phyloP scores from a whole-genome alignment of 1,284 basidiomycete genomes.

The Termitomyces sp. region DNA sequence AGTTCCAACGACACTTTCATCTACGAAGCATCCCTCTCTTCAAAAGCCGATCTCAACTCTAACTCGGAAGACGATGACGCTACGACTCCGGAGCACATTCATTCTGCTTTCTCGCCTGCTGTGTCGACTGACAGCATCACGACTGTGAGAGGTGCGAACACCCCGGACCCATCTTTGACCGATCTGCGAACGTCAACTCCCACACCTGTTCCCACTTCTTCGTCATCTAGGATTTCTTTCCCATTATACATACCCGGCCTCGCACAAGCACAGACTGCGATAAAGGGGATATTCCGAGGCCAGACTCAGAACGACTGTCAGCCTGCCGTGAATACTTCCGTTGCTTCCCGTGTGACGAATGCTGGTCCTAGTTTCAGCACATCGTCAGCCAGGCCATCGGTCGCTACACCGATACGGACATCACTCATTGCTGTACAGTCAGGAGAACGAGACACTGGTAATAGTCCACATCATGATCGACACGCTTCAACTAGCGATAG shows the following conservation, averaged over 20 bases:
- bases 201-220: slow-evolving; percentile 9
- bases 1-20: slow-evolving; percentile 44
- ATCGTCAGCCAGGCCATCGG: slow-evolving; percentile 3
- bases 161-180: slow-evolving; percentile 18
- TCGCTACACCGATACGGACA: slow-evolving; percentile 2
- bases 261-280: slow-evolving; percentile 22
- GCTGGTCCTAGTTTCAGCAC: slow-evolving; percentile 5
- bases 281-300: slow-evolving; percentile 20
- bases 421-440: slow-evolving; percentile 9
- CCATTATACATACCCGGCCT: slow-evolving; percentile 23
- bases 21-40: slow-evolving; percentile 52
- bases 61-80: slow-evolving; percentile 34
- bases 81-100: slow-evolving; percentile 26
- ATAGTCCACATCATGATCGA: neutral
- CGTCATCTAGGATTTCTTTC: slow-evolving; percentile 17
- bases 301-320: slow-evolving; percentile 15
- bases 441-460: neutral
- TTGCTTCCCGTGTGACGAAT: slow-evolving; percentile 9
- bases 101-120: slow-evolving; percentile 39
- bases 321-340: slow-evolving; percentile 4
- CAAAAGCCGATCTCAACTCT: slow-evolving; percentile 48
- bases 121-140: slow-evolving; percentile 46
- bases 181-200: slow-evolving; percentile 13
- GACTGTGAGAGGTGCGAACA: slow-evolving; percentile 31
- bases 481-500: neutral